Base-by-base conservation (phyloP, 805 yeast genomes). In the Ogataea zsoltii region DNA sequence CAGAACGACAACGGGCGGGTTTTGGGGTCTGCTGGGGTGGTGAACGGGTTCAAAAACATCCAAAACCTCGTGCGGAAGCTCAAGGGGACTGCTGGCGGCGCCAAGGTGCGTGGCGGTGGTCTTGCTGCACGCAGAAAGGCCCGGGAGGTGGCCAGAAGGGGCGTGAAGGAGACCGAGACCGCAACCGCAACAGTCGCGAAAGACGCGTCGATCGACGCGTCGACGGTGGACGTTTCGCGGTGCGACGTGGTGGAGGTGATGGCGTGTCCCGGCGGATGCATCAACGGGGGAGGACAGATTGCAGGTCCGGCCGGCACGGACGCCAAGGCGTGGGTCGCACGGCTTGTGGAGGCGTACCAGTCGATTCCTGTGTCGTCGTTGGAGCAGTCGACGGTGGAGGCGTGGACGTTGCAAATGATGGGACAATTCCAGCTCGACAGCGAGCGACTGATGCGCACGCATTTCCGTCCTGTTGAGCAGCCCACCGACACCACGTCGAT, bases 181-280 rank as follows among this genome's bases (percentile, higher is more conserved):
- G 25, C 25, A 9, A 9, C 15, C n/a, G n/a, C n/a, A n/a, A n/a
- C n/a, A n/a, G n/a, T n/a, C n/a, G n/a, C n/a, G n/a, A n/a, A n/a
- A n/a, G n/a, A n/a, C 9, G 44, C 42, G 13, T 42, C 48, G 15
- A n/a, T 44, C 10, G 41, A 45, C 29, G 14, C 28, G 11, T 15
- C 41, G 13, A 40, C 42, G 15, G 41, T 82, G 0, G 91, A 87
- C 48, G 85, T 92, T 0, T 65, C 77, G 26, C 72, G 69, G 33
- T 83, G 87, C 55, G 94, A 88, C 50, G 88, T 85, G 55, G 87
- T 92, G 5, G 99, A 94, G 58, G 85, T 94, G 36, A 92, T 90
- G 97, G 99, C 99, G 0, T 94, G 99, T 64, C 99, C 99, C 5
- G 90, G 88, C 23, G 99, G 99, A 1, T 94, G 98, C 60, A 87